Percentiles rank a stretch among this genome's conserved stretches.
Conservation (phyloP, 2,329 filamentous ascomycete species). For the Rutstroemia sp. region DNA sequence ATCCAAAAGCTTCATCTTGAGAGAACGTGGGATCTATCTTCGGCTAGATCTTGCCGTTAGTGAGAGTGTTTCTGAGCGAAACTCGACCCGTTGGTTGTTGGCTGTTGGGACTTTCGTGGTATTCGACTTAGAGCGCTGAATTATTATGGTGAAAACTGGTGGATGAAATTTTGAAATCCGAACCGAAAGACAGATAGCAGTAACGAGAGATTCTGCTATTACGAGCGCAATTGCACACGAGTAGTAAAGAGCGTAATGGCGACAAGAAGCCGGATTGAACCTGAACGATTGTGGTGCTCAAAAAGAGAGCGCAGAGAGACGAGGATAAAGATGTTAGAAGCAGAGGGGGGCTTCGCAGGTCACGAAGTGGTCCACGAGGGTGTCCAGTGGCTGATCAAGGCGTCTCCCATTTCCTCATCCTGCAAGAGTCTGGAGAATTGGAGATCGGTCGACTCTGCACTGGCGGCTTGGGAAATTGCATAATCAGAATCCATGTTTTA, state of each 20-base stretch:
- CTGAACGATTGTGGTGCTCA: not conserved
- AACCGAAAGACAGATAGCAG: no score
- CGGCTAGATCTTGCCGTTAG: not conserved
- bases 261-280: slow-evolving; percentile 6
- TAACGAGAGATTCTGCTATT: not conserved
- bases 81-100: no score
- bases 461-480: slow-evolving; percentile 5
- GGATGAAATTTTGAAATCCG: no score
- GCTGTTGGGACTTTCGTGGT: no score
- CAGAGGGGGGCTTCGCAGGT: not conserved
- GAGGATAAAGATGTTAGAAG: not conserved
- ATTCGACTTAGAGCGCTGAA: no score
- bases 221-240: not conserved
- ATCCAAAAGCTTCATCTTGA: slow-evolving; percentile 46
- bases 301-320: not conserved
- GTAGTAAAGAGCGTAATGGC: slow-evolving; percentile 10
- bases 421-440: no score
- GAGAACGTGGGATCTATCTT: slow-evolving; percentile 12
- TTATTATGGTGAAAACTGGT: no score
- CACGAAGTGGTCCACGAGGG: not conserved
- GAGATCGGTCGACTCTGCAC: not conserved
- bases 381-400: not conserved
- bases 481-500: not conserved
- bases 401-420: not conserved
- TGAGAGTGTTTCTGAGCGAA: not conserved